phyloP scores from a whole-genome alignment of 305 asterid genomes.

The Fraxinus sp. region DNA sequence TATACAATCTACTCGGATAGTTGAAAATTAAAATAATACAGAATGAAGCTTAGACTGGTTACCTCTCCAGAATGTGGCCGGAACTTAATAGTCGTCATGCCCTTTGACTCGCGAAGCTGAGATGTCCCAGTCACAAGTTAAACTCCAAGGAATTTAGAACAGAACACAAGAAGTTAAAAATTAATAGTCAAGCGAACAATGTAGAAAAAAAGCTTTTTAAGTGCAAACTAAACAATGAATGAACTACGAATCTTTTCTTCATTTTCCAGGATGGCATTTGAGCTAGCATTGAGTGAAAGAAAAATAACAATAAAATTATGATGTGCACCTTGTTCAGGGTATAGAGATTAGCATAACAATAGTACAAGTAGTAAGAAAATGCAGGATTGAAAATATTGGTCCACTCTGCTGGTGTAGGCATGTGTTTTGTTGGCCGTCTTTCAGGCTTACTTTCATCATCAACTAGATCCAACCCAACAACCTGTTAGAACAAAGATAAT shows the following conservation, averaged over 20 bases:
- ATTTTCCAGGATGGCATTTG: slow-evolving; percentile 1
- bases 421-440: slow-evolving; percentile 97
- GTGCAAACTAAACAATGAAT: neutral
- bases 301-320: neutral
- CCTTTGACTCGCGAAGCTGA: slow-evolving; percentile 98
- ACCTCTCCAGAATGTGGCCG: slow-evolving; percentile 99
- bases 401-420: slow-evolving; percentile 97
- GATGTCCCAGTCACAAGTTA: slow-evolving; percentile 21
- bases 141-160: neutral
- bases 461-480: slow-evolving; percentile 98
- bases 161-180: neutral
- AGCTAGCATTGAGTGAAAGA: neutral
- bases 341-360: slow-evolving; percentile 94
- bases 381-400: slow-evolving; percentile 92
- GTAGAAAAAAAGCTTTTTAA: neutral
- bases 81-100: slow-evolving; percentile 86
- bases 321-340: slow-evolving; percentile 79
- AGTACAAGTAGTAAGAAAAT: slow-evolving; percentile 85
- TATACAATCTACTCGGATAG: slow-evolving; percentile 7
- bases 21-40: slow-evolving; percentile 1
- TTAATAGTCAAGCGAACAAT: neutral
- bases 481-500: slow-evolving; percentile 47
- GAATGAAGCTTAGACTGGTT: slow-evolving; percentile 20
- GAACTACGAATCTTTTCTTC: neutral
- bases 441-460: slow-evolving; percentile 99